These are phyloP conservation scores for Globisporangium cederbergense DNA, from an alignment of 352 stramenopile genomes.

Conservation along the genomic window DNA sequence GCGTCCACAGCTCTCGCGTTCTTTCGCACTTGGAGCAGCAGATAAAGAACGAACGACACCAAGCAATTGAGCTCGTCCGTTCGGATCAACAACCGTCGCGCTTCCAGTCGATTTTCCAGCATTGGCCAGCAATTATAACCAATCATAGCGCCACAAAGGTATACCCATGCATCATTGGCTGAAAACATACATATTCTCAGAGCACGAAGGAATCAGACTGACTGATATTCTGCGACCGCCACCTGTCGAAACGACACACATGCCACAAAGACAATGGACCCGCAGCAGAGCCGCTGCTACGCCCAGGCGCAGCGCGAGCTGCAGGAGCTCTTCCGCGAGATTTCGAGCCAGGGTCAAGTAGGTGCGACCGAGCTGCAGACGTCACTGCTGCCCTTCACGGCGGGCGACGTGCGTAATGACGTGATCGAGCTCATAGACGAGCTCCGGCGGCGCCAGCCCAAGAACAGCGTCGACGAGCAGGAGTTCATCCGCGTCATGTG, in stretches of 20 bases:
- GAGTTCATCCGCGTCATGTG: slow-evolving; percentile 65
- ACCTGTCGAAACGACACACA: slow-evolving; percentile 20
- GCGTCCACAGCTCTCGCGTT: background rate
- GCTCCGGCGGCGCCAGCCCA: slow-evolving; percentile 30
- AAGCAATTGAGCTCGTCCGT: background rate
- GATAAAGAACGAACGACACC: background rate
- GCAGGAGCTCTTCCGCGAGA: slow-evolving; percentile 54
- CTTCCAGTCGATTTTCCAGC: slow-evolving; percentile 23
- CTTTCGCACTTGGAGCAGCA: background rate
- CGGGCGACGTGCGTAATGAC: slow-evolving; percentile 50
- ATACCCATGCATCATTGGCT: slow-evolving; percentile 7
- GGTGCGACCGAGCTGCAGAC: slow-evolving; percentile 39
- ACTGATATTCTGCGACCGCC: slow-evolving; percentile 1
- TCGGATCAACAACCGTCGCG: slow-evolving; percentile 11
- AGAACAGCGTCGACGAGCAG: slow-evolving; percentile 41
- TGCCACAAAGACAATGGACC: slow-evolving; percentile 38
- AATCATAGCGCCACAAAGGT: slow-evolving; percentile 26
- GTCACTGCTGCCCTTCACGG: slow-evolving; percentile 51
- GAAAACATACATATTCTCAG: slow-evolving; percentile 3
- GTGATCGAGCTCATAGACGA: slow-evolving; percentile 53
- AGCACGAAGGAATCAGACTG: background rate
- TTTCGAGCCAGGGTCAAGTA: slow-evolving; percentile 47
- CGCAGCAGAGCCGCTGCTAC: slow-evolving; percentile 37
- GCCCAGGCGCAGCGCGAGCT: slow-evolving; percentile 48
- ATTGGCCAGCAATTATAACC: slow-evolving; percentile 24